phyloP scores from a whole-genome alignment of 164 flowering plant species.

The Nelumbo lutea region DNA sequence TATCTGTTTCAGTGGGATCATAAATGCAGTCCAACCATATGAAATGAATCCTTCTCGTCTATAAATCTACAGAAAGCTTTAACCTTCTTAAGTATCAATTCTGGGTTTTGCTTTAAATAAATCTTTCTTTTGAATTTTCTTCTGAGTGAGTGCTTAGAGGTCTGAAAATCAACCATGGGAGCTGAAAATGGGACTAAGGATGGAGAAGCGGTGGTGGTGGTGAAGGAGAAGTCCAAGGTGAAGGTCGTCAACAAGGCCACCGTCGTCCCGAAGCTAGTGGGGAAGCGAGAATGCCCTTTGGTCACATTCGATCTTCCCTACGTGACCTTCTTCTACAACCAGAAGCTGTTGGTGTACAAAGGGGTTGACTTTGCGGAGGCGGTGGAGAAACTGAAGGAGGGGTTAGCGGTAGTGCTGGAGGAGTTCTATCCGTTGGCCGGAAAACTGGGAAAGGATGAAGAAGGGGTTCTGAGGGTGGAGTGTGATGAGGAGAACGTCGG shows the following conservation, averaged over 20 bases:
- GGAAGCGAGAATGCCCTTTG: slow-evolving; percentile 55
- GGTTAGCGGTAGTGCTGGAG: slow-evolving; percentile 50
- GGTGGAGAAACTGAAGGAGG: slow-evolving; percentile 64
- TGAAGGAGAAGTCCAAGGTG: slow-evolving; percentile 26
- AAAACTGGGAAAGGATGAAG: slow-evolving; percentile 67
- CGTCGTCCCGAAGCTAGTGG: slow-evolving; percentile 55
- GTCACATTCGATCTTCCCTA: slow-evolving; percentile 93
- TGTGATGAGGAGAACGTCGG: slow-evolving; percentile 66
- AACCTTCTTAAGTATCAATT: neutral
- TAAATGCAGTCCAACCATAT: neutral
- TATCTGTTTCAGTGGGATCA: neutral
- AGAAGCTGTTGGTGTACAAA: slow-evolving; percentile 70
- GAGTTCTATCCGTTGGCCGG: slow-evolving; percentile 80
- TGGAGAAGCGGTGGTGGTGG: neutral
- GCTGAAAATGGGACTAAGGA: neutral
- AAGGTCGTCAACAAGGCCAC: slow-evolving; percentile 31
- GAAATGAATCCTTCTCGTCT: neutral
- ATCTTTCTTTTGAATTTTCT: neutral
- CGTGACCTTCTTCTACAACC: slow-evolving; percentile 87
- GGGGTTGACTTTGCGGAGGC: slow-evolving; percentile 42
- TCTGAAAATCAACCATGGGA: neutral
- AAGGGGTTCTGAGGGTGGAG: slow-evolving; percentile 74
- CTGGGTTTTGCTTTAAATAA: neutral
- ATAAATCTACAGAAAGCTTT: neutral
- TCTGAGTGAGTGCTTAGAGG: neutral